Evolutionary conservation across 148 eudicot species (phyloP).

Genomic region (Polygonum aviculare): DNA sequence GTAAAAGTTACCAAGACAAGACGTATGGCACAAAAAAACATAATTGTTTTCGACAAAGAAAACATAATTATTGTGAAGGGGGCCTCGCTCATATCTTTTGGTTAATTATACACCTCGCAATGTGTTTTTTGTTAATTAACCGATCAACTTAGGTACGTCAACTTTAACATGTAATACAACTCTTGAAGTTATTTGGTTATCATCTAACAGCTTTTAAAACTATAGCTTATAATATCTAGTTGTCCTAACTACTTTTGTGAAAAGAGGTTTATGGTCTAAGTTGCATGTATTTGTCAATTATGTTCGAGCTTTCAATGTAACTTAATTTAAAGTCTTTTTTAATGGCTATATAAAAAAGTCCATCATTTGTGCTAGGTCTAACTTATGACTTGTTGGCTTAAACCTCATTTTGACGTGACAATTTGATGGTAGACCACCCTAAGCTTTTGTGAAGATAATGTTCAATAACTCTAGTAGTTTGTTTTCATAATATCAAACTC

Average conservation of each 20-base stretch:
- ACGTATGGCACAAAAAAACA: background rate
- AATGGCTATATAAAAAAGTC: background rate
- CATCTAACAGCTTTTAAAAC: background rate
- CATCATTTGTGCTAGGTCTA: background rate
- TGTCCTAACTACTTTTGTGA: background rate
- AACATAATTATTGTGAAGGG: conserved; percentile 6
- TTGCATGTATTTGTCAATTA: too few relatives aligned
- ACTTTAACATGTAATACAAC: background rate
- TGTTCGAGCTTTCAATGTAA: too few relatives aligned
- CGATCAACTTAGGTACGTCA: background rate
- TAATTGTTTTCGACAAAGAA: background rate
- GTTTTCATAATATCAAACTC: background rate
- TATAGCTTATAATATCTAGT: background rate
- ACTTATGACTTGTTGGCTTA: background rate
- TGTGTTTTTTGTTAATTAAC: background rate
- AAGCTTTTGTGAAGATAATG: background rate
- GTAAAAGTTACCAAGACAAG: background rate
- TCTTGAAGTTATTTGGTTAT: background rate
- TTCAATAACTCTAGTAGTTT: background rate
- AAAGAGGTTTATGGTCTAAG: background rate
- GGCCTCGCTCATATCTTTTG: background rate
- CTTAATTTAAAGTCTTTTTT: background rate
- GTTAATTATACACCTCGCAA: background rate
- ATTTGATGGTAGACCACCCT: background rate
- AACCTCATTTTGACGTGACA: background rate